A percentile compares a stretch with the other conserved stretches of the same genome.
Conservation (phyloP, 768 basidiomycete species). For the Pleurotus tuoliensis region DNA sequence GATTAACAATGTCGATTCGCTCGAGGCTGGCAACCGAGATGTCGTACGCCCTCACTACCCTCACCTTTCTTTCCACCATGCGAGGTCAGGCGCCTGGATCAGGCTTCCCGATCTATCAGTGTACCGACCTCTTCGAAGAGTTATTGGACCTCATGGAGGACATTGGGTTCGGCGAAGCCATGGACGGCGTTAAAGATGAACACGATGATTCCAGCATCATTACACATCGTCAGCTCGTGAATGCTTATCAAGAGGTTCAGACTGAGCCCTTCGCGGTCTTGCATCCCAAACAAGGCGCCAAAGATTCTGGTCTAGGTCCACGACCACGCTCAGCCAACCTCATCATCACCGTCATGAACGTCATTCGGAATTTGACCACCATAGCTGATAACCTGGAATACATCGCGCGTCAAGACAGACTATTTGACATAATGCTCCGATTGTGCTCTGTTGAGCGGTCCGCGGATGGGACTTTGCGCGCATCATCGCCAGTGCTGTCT, state of each 20-base stretch:
- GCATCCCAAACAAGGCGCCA: constrained; percentile 41
- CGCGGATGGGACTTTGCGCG: constrained; percentile 28
- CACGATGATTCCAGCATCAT: constrained; percentile 35
- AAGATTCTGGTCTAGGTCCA: constrained; percentile 49
- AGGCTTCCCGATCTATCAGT: constrained; percentile 74
- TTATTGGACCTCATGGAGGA: constrained; percentile 85
- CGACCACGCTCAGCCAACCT: constrained; percentile 66
- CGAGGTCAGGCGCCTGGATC: constrained; percentile 56
- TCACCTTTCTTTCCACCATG: constrained; percentile 79
- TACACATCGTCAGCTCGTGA: constrained; percentile 66
- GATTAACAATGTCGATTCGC: constrained; percentile 89
- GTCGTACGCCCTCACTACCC: constrained; percentile 85
- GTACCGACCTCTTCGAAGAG: constrained; percentile 81
- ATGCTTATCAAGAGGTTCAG: constrained; percentile 53
- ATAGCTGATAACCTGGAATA: constrained; percentile 66
- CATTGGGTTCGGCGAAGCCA: constrained; percentile 58
- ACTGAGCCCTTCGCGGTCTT: constrained; percentile 58
- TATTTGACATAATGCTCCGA: constrained; percentile 66
- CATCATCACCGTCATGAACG: constrained; percentile 66
- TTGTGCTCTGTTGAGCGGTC: constrained; percentile 49
- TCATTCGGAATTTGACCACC: constrained; percentile 84
- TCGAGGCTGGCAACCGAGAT: constrained; percentile 81
- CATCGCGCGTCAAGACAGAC: constrained; percentile 59
- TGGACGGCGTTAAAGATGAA: constrained; percentile 19
- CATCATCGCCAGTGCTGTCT: constrained; percentile 59